Evolutionary conservation across 371 early-diverging fungal genomes (phyloP).

Genomic region (Syncephalastrum contaminatum): DNA sequence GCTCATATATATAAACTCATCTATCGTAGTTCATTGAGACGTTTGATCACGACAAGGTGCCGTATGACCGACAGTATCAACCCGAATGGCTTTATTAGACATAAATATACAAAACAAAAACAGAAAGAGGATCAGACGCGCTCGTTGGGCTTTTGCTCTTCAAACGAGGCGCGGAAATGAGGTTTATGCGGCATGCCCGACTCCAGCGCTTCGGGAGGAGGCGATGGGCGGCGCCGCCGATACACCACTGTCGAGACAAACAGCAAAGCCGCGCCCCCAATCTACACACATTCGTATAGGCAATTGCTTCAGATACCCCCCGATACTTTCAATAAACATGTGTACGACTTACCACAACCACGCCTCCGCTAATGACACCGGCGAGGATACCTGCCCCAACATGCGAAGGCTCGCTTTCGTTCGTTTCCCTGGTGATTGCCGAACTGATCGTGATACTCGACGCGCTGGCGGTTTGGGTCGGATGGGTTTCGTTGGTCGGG

Average conservation of each 20-base stretch:
- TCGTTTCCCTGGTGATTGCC: not conserved
- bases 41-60: conserved; percentile 58
- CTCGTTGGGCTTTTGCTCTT: not conserved
- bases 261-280: conserved; percentile 22
- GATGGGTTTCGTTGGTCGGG: not conserved
- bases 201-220: no score
- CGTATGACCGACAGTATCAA: conserved; percentile 48
- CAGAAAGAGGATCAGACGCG: not conserved
- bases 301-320: no score
- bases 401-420: not conserved
- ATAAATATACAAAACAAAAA: conserved; percentile 6
- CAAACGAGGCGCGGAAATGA: no score
- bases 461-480: no score
- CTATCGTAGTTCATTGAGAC: conserved; percentile 69
- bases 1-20: not conserved
- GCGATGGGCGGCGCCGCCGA: conserved; percentile 2
- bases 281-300: conserved; percentile 12
- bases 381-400: conserved; percentile 35
- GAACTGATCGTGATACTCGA: not conserved
- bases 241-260: conserved; percentile 3
- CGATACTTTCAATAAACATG: not conserved
- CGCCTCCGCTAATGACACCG: conserved; percentile 37
- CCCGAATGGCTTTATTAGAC: conserved; percentile 51
- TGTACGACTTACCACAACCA: conserved; percentile 27
- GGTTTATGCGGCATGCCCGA: no score